Evolutionary conservation across 495 filamentous ascomycete species (phyloP).

Genomic region (Hyaloscypha bicolor): DNA sequence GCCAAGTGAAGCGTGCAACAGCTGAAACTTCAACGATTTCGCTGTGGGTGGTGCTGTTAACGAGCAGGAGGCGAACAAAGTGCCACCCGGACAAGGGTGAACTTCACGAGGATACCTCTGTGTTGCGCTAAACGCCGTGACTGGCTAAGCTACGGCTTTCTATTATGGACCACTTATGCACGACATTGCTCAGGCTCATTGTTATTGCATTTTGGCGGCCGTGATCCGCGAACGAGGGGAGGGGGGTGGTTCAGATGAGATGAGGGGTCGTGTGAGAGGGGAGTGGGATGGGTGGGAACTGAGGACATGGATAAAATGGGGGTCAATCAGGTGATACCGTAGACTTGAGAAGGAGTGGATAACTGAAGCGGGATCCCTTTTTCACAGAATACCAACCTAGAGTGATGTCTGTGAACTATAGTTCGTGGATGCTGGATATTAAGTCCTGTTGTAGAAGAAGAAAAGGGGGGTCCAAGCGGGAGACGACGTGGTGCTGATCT

Average conservation of each 20-base stretch:
- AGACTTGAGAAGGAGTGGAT: too few species aligned
- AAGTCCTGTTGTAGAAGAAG: background rate
- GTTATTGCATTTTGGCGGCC: background rate
- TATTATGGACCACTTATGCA: constrained; percentile 7
- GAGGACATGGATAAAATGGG: background rate
- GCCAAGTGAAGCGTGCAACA: background rate
- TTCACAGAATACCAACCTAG: too few species aligned
- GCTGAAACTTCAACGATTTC: background rate
- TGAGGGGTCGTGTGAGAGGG: background rate
- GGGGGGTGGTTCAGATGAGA: background rate
- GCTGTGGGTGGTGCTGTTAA: background rate
- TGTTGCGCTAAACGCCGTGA: constrained; percentile 16
- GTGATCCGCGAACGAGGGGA: background rate
- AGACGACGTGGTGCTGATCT: too few species aligned
- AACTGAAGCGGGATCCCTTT: too few species aligned
- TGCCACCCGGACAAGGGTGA: background rate
- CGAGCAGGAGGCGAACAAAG: background rate
- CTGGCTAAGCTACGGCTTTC: background rate
- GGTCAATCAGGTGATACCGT: constrained; percentile 5
- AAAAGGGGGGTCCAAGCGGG: background rate
- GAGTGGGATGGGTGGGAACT: background rate
- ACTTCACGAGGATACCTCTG: background rate
- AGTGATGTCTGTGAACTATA: too few species aligned
- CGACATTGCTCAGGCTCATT: constrained; percentile 14
- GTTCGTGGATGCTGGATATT: background rate